These are phyloP conservation scores for Picea engelmannii DNA, from an alignment of 83 land plant species.

Conservation along the genomic window DNA sequence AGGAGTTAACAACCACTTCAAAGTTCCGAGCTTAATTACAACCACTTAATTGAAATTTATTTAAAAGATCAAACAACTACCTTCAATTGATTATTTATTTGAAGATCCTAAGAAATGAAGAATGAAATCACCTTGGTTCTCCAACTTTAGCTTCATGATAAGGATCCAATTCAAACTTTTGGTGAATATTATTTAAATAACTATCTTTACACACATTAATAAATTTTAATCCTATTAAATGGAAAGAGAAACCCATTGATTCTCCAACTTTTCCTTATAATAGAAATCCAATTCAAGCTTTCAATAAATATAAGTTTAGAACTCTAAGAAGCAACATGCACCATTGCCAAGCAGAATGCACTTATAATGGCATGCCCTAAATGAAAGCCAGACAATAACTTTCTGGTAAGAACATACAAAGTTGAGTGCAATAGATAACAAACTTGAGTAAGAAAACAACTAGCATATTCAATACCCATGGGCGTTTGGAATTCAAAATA, in stretches of 20 bases:
- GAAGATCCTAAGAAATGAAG: too few species aligned
- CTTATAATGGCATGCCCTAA: not conserved
- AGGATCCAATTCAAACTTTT: too few species aligned
- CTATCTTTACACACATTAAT: too few species aligned
- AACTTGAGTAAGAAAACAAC: not conserved
- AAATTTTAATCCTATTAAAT: too few species aligned
- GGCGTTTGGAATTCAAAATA: not conserved
- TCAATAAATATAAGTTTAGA: not conserved
- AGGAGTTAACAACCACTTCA: too few species aligned
- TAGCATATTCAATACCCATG: slow-evolving; percentile 2
- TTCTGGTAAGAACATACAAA: not conserved
- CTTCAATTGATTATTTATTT: too few species aligned
- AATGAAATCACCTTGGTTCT: too few species aligned
- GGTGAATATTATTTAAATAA: too few species aligned
- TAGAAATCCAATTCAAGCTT: not conserved
- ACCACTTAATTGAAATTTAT: not conserved
- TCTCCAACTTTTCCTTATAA: not conserved
- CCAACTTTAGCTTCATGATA: too few species aligned
- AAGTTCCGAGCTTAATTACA: not conserved
- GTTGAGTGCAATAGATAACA: not conserved
- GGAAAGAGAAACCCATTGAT: not conserved
- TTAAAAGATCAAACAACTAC: too few species aligned
- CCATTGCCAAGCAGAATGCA: not conserved
- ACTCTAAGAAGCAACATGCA: not conserved
- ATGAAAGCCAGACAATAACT: not conserved